Conservation (phyloP, 2,329 filamentous ascomycete genomes). For the Clonostachys sp. region DNA sequence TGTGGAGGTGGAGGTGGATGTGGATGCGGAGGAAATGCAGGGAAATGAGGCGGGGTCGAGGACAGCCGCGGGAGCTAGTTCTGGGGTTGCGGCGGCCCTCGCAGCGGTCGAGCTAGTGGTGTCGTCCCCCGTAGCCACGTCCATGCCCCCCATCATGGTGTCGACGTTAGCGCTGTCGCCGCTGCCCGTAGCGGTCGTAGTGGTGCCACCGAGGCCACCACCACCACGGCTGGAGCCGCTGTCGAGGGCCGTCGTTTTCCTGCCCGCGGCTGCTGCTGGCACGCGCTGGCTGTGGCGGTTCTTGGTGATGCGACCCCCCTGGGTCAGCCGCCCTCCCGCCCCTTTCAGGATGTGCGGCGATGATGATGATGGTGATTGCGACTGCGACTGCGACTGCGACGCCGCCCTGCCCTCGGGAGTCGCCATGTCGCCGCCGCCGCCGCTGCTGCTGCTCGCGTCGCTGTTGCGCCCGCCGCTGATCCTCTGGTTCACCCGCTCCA, state of each 20-base stretch:
- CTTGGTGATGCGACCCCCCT: slow-evolving; percentile 17
- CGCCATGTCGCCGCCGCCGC: slow-evolving; percentile 4
- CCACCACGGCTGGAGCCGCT: neutral
- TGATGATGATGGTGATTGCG: neutral
- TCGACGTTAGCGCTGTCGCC: neutral
- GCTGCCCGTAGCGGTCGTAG: neutral
- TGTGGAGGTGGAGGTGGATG: slow-evolving; percentile 1
- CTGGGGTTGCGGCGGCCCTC: slow-evolving; percentile 1
- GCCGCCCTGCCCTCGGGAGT: slow-evolving; percentile 5
- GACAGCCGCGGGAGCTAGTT: neutral
- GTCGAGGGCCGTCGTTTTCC: neutral
- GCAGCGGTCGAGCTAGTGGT: neutral
- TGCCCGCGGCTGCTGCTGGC: neutral
- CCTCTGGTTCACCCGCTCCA: slow-evolving; percentile 5
- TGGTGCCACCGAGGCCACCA: neutral
- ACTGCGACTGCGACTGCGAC: neutral
- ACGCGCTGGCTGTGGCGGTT: slow-evolving; percentile 10
- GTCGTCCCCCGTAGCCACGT: neutral
- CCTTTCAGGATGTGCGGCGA: neutral
- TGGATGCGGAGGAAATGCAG: slow-evolving; percentile 1
- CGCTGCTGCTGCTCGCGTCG: neutral
- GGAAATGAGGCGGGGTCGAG: neutral
- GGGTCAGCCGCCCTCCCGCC: slow-evolving; percentile 6
- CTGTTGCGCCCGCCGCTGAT: slow-evolving; percentile 9
- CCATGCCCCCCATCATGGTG: neutral